phyloP scores from a whole-genome alignment of 805 yeast species.

The Nakazawaea anatomiae region DNA sequence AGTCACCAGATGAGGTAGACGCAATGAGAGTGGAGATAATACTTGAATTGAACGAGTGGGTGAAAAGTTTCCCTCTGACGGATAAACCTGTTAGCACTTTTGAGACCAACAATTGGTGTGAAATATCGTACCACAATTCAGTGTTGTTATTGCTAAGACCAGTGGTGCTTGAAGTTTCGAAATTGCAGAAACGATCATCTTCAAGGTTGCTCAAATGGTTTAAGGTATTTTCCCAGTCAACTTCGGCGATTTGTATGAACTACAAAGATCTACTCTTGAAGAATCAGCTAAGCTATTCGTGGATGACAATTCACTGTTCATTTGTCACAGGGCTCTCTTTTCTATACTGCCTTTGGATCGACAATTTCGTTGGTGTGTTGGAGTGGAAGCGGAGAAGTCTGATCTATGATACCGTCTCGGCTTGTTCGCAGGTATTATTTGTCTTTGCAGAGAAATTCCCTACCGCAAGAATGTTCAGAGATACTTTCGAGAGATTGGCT shows the following conservation, averaged over 20 bases:
- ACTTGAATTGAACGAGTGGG: constrained; percentile 27
- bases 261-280: constrained; percentile 21
- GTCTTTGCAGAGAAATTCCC: constrained; percentile 25
- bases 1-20: constrained; percentile 18
- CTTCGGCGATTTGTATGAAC: constrained; percentile 23
- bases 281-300: constrained; percentile 22
- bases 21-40: constrained; percentile 24
- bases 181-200: constrained; percentile 13
- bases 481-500: constrained; percentile 23
- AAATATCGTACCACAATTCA: constrained; percentile 28
- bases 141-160: constrained; percentile 25
- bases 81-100: constrained; percentile 20
- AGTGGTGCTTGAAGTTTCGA: constrained; percentile 19
- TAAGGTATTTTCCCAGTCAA: constrained; percentile 24
- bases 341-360: constrained; percentile 27
- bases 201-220: constrained; percentile 25
- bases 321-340: constrained; percentile 26
- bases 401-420: constrained; percentile 23
- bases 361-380: constrained; percentile 17
- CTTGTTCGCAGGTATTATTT: constrained; percentile 22
- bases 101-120: constrained; percentile 27
- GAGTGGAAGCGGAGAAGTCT: constrained; percentile 19
- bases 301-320: constrained; percentile 26
- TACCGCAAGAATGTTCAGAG: constrained; percentile 20
- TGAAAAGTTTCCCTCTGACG: constrained; percentile 23